A percentile compares a stretch with the other conserved stretches of the same genome.
Evolutionary conservation across 2,329 filamentous ascomycete species (phyloP).

Genomic region (Bertia moriformis): DNA sequence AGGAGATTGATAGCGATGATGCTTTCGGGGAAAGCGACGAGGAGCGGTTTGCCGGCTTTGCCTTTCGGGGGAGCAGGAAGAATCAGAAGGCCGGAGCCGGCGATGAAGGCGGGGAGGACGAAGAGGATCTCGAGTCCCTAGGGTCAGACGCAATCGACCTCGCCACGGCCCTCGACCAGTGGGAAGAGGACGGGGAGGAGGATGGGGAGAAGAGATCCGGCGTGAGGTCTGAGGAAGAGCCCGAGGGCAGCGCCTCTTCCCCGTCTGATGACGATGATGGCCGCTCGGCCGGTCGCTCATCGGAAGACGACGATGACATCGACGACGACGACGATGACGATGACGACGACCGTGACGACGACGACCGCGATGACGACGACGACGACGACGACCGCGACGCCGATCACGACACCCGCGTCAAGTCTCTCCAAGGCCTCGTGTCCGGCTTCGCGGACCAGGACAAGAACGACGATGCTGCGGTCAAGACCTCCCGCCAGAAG

Average conservation of each 20-base stretch:
- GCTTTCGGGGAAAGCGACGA: slow-evolving; percentile 83
- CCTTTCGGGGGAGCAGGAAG: slow-evolving; percentile 31
- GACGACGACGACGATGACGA: slow-evolving; percentile 25
- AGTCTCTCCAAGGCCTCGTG: slow-evolving; percentile 53
- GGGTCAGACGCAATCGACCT: slow-evolving; percentile 45
- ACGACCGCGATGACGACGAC: too few relatives aligned
- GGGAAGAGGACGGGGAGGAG: slow-evolving; percentile 31
- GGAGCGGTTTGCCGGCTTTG: slow-evolving; percentile 66
- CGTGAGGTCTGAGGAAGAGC: too few relatives aligned
- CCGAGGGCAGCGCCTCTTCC: too few relatives aligned
- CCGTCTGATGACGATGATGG: too few relatives aligned
- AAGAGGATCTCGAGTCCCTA: slow-evolving; percentile 41
- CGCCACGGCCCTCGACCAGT: slow-evolving; percentile 39
- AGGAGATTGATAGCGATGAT: slow-evolving; percentile 62
- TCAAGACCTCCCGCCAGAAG: slow-evolving; percentile 44
- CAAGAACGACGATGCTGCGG: slow-evolving; percentile 43
- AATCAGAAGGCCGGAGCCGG: slow-evolving; percentile 17
- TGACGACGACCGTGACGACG: too few relatives aligned
- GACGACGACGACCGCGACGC: too few relatives aligned
- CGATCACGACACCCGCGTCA: too few relatives aligned
- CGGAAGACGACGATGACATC: slow-evolving; percentile 31
- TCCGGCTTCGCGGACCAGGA: slow-evolving; percentile 53
- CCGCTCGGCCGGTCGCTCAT: slow-evolving; percentile 26
- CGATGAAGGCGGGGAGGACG: too few relatives aligned
- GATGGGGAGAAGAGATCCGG: slow-evolving; percentile 29